phyloP scores from a whole-genome alignment of 2,329 filamentous ascomycete species.

The Beauveria australis region DNA sequence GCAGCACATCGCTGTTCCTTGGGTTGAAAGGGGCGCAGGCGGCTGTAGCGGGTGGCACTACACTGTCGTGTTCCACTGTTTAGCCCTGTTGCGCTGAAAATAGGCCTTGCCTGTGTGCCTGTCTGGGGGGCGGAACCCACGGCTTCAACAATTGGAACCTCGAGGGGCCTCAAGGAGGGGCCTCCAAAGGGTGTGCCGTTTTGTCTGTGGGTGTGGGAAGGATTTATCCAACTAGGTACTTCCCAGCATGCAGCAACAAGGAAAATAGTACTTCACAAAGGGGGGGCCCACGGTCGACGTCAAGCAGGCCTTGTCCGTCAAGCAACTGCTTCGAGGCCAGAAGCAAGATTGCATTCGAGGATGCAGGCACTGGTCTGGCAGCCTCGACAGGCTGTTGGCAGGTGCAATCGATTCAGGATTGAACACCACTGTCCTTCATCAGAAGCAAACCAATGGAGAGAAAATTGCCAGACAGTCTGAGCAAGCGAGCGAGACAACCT shows the following conservation, averaged over 20 bases:
- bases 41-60: slow-evolving; percentile 1
- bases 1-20: not conserved
- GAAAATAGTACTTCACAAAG: not conserved
- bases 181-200: not conserved
- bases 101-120: not conserved
- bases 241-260: not conserved
- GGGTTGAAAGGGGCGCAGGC: not conserved
- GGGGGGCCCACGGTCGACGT: not conserved
- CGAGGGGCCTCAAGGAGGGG: too few relatives aligned
- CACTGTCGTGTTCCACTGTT: slow-evolving; percentile 7
- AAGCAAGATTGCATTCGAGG: too few relatives aligned
- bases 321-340: not conserved
- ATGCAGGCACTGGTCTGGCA: too few relatives aligned
- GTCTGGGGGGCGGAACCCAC: not conserved
- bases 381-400: not conserved
- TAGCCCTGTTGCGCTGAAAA: slow-evolving; percentile 11
- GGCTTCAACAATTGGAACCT: not conserved
- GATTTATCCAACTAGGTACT: not conserved
- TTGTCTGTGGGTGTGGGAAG: not conserved
- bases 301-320: not conserved
- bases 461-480: not conserved
- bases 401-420: not conserved
- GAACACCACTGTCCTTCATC: not conserved
- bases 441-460: not conserved
- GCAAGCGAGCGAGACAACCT: not conserved